Evolutionary conservation across 345 rosid species (phyloP).

Genomic region (Viola odorata): DNA sequence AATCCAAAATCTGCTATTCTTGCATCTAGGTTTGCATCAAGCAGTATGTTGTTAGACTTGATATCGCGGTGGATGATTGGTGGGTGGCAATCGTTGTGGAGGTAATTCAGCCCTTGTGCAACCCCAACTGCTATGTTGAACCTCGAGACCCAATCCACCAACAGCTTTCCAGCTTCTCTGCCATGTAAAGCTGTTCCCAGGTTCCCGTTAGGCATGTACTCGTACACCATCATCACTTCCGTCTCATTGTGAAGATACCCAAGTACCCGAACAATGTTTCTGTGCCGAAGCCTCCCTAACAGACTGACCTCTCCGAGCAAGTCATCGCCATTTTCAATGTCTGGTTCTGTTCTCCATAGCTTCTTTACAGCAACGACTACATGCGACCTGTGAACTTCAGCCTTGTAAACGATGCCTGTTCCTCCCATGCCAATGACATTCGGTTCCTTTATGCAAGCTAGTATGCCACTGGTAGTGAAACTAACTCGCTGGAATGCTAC

Average conservation of each 20-base stretch:
- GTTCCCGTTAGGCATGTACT: conserved; percentile 80
- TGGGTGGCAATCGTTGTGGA: conserved; percentile 92
- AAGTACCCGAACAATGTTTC: conserved; percentile 75
- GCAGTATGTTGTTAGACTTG: conserved; percentile 82
- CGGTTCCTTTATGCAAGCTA: conserved; percentile 66
- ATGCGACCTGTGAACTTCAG: conserved; percentile 47
- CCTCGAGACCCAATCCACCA: conserved; percentile 83
- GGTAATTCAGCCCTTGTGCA: conserved; percentile 88
- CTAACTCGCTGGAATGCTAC: conserved; percentile 87
- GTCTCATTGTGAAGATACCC: conserved; percentile 72
- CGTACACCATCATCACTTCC: conserved; percentile 72
- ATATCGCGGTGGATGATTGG: conserved; percentile 82
- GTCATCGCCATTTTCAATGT: conserved; percentile 58
- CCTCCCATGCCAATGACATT: conserved; percentile 93
- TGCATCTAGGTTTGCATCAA: conserved; percentile 76
- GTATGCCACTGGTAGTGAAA: conserved; percentile 67
- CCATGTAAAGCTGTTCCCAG: conserved; percentile 80
- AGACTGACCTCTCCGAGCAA: conserved; percentile 77
- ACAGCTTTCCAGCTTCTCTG: conserved; percentile 54
- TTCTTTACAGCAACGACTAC: conserved; percentile 76
- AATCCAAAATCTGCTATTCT: conserved; percentile 90
- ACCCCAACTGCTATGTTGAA: conserved; percentile 81
- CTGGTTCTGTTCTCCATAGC: conserved; percentile 68
- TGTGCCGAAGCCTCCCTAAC: conserved; percentile 78
- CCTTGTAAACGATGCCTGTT: conserved; percentile 80